Base-by-base conservation (phyloP, 768 basidiomycete species). In the Kwoniella bestiolae region DNA sequence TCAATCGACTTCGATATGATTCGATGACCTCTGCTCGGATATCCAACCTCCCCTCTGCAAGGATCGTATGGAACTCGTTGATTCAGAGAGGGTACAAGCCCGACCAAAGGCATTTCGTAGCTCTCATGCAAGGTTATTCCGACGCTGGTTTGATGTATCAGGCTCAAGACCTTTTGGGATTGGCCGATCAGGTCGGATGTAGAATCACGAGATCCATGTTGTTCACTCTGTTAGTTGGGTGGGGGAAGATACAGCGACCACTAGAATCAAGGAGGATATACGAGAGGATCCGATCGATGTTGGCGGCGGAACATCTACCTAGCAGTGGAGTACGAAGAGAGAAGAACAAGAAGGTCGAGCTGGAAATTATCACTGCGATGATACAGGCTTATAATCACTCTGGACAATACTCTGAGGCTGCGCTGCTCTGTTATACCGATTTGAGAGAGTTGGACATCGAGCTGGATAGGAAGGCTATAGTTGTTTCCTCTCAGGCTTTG, bases 121-220 rank as follows among this genome's bases (percentile, higher is more conserved):
- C 72, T 18, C 44, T 76, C 9, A 64, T 76, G 56, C 50, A 63
- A 31, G 75, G 72, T 8, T 76, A 76, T 56, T 61, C 70, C 11
- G 57, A 64, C 21, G 64, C 68, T 14, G 72, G 75, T 1, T 57
- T 66, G 18, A 68, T 73, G 59, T 31, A 52, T 18, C 52, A 74
- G 35, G 72, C 75, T 31, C 56, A 61, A 41, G 65, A 66, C 49
- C 32, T 66, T 16, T 45, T 66, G 16, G 4, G 50, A 9, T 35
- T 66, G 5, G 67, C 65, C 21, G 29, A 59, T 26, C 67, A 67
- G 25, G 26, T 58, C 25, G 61, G 65, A 25, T 32, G 41, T 12
- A 9, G 16, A 2, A 35, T 65, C 7, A 61, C 59, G 9, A 38
- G 46, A 35, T 38, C 50, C 18, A 73, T 73, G 71, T 45, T 61